These are phyloP conservation scores for Exserohilum turcica DNA, from an alignment of 2,329 filamentous ascomycete genomes.

Conservation along the genomic window DNA sequence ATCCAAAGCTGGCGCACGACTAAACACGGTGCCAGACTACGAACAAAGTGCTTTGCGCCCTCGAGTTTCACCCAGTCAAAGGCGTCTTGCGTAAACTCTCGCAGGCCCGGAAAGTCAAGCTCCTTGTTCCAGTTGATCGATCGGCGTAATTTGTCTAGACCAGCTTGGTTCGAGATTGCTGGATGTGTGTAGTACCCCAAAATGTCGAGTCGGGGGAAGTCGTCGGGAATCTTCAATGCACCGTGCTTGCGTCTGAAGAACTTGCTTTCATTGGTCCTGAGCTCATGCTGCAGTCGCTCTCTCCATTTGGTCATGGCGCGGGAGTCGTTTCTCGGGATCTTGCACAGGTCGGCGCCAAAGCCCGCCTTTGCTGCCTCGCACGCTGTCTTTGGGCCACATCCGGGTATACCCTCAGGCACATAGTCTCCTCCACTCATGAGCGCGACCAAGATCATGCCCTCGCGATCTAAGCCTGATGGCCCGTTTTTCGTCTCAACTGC, in stretches of 20 bases:
- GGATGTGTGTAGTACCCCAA: conserved; percentile 88
- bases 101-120: conserved; percentile 69
- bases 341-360: conserved; percentile 78
- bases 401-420: conserved; percentile 81
- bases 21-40: conserved; percentile 76
- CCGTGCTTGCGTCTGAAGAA: conserved; percentile 79
- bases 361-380: conserved; percentile 89
- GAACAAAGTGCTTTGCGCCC: conserved; percentile 84
- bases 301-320: conserved; percentile 72
- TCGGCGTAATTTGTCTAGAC: conserved; percentile 60
- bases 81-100: conserved; percentile 75
- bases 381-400: conserved; percentile 85
- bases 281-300: conserved; percentile 71
- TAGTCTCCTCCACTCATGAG: conserved; percentile 97
- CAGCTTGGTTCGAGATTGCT: conserved; percentile 69
- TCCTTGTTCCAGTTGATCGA: conserved; percentile 65
- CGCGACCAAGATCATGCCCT: conserved; percentile 92
- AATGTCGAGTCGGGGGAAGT: conserved; percentile 80
- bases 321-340: conserved; percentile 64
- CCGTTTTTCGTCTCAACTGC: conserved; percentile 60
- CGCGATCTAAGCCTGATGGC: conserved; percentile 70
- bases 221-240: conserved; percentile 73
- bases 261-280: conserved; percentile 81
- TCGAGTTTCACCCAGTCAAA: conserved; percentile 84
- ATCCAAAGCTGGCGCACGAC: conserved; percentile 64